Conservation (phyloP, 2,329 filamentous ascomycete species). For the Hymenotorrendiella dingleyae region DNA sequence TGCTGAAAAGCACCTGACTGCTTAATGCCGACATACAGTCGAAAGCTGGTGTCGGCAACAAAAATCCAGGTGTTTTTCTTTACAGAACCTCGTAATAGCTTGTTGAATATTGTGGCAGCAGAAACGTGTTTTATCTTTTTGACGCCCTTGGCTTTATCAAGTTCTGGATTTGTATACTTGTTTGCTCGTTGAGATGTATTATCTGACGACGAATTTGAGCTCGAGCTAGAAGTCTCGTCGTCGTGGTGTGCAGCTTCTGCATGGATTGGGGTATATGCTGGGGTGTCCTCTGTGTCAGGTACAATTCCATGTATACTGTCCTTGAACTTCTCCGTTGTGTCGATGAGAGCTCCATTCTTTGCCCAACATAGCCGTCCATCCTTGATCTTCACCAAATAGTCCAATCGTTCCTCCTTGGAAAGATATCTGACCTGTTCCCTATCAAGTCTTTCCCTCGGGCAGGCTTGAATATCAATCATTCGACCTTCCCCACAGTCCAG, state of each 20-base stretch:
- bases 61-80: conserved; percentile 94
- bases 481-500: conserved; percentile 75
- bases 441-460: conserved; percentile 69
- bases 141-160: conserved; percentile 54
- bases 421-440: conserved; percentile 78
- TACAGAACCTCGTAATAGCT: conserved; percentile 69
- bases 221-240: conserved; percentile 7
- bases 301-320: conserved; percentile 76
- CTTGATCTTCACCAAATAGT: conserved; percentile 70
- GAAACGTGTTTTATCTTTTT: conserved; percentile 62
- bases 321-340: conserved; percentile 68
- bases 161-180: conserved; percentile 59
- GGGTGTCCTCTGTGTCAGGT: conserved; percentile 52
- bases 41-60: conserved; percentile 77
- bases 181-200: conserved; percentile 52
- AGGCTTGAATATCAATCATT: conserved; percentile 61
- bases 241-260: conserved; percentile 22
- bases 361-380: conserved; percentile 79
- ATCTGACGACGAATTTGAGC: conserved; percentile 26
- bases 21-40: conserved; percentile 87
- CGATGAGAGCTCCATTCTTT: conserved; percentile 72
- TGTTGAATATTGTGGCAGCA: conserved; percentile 69
- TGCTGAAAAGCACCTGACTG: conserved; percentile 85
- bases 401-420: conserved; percentile 71
- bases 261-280: conserved; percentile 37